A percentile compares a stretch with the other conserved stretches of the same genome.
phyloP scores from a whole-genome alignment of 805 yeast genomes.

The Brettanomyces sp. region DNA sequence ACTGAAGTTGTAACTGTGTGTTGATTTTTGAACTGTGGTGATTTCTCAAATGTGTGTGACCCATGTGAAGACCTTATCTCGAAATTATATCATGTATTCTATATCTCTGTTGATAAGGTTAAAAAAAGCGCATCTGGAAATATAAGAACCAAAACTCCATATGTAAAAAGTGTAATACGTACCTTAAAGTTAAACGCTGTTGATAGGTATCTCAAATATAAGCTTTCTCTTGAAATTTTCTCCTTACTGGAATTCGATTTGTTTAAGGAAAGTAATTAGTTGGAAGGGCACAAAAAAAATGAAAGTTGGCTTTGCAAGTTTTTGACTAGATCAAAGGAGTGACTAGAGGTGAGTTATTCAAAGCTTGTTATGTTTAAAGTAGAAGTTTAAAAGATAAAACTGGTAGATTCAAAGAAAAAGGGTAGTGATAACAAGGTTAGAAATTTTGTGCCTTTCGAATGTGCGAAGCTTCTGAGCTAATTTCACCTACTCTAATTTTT shows the following conservation, averaged over 20 bases:
- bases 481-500: no score
- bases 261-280: conserved; percentile 21
- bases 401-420: background rate
- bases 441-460: no score
- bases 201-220: background rate
- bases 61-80: no score
- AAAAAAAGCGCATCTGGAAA: no score
- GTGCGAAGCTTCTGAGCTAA: no score
- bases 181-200: no score
- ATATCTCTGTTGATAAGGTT: no score
- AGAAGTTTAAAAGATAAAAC: background rate
- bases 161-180: background rate
- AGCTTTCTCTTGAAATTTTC: background rate
- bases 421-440: background rate
- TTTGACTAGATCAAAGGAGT: conserved; percentile 9
- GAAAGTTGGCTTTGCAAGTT: background rate
- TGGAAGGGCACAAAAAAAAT: conserved; percentile 9
- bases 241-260: background rate
- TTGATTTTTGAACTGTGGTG: no score
- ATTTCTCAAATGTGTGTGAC: no score
- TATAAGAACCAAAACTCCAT: no score
- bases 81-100: no score
- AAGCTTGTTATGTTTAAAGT: background rate
- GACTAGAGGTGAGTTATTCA: conserved; percentile 9
- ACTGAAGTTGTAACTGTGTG: no score